phyloP scores from a whole-genome alignment of 1,284 basidiomycete genomes.

The Trametes versicolor region DNA sequence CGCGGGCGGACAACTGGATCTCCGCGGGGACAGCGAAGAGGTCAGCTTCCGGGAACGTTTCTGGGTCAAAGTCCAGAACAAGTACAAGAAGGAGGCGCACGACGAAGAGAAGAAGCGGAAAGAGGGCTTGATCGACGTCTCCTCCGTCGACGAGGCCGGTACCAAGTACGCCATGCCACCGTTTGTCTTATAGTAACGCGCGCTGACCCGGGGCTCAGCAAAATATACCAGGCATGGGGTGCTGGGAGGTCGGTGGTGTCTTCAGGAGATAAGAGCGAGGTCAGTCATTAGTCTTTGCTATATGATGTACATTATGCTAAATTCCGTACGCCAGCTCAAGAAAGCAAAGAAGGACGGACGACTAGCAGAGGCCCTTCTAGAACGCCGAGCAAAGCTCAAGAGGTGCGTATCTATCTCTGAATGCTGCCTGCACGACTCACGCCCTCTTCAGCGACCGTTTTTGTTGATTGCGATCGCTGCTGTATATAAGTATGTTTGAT shows the following conservation, averaged over 20 bases:
- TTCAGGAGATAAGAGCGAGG: constrained; percentile 75
- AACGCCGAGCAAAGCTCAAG: constrained; percentile 91
- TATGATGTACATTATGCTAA: constrained; percentile 15
- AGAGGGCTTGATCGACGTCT: constrained; percentile 63
- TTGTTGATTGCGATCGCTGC: constrained; percentile 18
- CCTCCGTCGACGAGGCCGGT: constrained; percentile 72
- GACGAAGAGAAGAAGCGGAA: constrained; percentile 84
- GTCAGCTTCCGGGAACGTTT: constrained; percentile 85
- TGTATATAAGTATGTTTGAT: neutral
- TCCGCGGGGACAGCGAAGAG: constrained; percentile 86
- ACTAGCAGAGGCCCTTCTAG: constrained; percentile 88
- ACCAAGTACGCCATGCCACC: constrained; percentile 60
- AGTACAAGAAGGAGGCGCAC: constrained; percentile 88
- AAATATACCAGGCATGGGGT: constrained; percentile 88
- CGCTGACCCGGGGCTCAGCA: constrained; percentile 53
- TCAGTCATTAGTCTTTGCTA: constrained; percentile 41
- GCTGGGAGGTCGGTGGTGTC: constrained; percentile 82
- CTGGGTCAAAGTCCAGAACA: constrained; percentile 90
- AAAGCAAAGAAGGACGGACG: constrained; percentile 88
- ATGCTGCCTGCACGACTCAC: neutral
- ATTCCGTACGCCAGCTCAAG: constrained; percentile 66
- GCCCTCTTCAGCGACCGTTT: constrained; percentile 33
- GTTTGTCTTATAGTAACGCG: neutral
- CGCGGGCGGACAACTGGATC: constrained; percentile 78
- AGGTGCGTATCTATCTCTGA: constrained; percentile 62